Evolutionary conservation across 495 filamentous ascomycete genomes (phyloP).

Genomic region (Echria macrotheca): DNA sequence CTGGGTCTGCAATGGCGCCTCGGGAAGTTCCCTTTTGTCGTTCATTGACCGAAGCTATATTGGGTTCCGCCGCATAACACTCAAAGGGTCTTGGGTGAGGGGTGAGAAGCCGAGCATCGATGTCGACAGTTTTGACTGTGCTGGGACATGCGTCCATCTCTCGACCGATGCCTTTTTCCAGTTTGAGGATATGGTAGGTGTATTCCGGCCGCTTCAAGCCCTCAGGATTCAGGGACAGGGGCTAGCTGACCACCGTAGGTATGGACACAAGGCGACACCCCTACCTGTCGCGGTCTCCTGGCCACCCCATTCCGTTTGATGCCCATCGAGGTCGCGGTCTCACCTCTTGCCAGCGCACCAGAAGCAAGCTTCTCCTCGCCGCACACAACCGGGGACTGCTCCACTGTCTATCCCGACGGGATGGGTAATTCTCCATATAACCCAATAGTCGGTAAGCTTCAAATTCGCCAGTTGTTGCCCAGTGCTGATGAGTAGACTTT

Average conservation of each 20-base stretch:
- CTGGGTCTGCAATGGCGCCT: slow-evolving; percentile 28
- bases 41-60: slow-evolving; percentile 39
- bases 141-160: slow-evolving; percentile 38
- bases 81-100: slow-evolving; percentile 19
- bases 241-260: slow-evolving; percentile 23
- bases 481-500: slow-evolving; percentile 29
- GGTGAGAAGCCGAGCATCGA: slow-evolving; percentile 23
- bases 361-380: too few relatives aligned
- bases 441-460: slow-evolving; percentile 38
- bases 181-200: slow-evolving; percentile 40
- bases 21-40: slow-evolving; percentile 32
- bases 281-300: slow-evolving; percentile 37
- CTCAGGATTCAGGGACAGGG: too few relatives aligned
- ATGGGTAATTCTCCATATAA: slow-evolving; percentile 20
- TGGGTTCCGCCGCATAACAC: slow-evolving; percentile 38
- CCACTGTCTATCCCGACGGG: slow-evolving; percentile 31
- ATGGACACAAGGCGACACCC: slow-evolving; percentile 25
- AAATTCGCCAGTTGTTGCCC: not conserved
- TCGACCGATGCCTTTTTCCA: slow-evolving; percentile 41
- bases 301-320: slow-evolving; percentile 33
- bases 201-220: not conserved
- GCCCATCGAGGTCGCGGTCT: slow-evolving; percentile 32
- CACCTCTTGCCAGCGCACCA: too few relatives aligned
- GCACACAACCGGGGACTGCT: slow-evolving; percentile 34
- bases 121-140: slow-evolving; percentile 23